phyloP scores from a whole-genome alignment of 2,329 filamentous ascomycete genomes.

The Colletotrichum theobromicola region DNA sequence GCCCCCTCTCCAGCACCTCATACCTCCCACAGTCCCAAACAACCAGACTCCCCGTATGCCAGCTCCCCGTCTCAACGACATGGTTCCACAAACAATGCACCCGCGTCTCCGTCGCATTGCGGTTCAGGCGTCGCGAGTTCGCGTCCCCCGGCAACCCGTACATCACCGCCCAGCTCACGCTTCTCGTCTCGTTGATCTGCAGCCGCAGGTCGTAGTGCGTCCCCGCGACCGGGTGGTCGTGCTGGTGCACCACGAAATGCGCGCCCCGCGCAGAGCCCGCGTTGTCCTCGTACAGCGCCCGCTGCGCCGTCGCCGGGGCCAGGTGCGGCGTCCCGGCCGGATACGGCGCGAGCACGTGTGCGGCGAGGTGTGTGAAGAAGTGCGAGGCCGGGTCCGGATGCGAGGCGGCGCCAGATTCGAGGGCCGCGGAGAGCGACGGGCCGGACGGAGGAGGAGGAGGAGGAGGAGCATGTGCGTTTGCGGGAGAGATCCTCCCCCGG shows the following conservation, averaged over 20 bases:
- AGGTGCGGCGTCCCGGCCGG: conserved; percentile 32
- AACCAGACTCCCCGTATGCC: conserved; percentile 60
- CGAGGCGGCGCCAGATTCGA: conserved; percentile 43
- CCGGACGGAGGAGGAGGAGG: neutral
- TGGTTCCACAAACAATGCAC: conserved; percentile 69
- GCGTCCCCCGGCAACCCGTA: conserved; percentile 65
- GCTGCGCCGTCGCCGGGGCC: conserved; percentile 31
- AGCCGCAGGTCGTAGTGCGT: conserved; percentile 73
- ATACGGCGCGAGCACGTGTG: conserved; percentile 27
- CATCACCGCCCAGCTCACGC: conserved; percentile 69
- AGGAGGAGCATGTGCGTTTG: neutral
- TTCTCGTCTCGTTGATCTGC: conserved; percentile 72
- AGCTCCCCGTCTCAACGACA: conserved; percentile 62
- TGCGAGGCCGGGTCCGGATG: conserved; percentile 44
- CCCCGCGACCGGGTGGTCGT: conserved; percentile 74
- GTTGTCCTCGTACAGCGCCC: conserved; percentile 40
- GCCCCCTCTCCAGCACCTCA: conserved; percentile 51
- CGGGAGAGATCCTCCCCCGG: neutral
- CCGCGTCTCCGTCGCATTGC: conserved; percentile 67
- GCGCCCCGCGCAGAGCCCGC: conserved; percentile 37
- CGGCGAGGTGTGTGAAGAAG: conserved; percentile 39
- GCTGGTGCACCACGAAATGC: conserved; percentile 75
- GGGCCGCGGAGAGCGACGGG: conserved; percentile 33
- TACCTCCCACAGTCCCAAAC: conserved; percentile 70
- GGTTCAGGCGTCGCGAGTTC: conserved; percentile 56